Conservation (phyloP, 768 basidiomycete genomes). For the Pleurotus cornucopiae region DNA sequence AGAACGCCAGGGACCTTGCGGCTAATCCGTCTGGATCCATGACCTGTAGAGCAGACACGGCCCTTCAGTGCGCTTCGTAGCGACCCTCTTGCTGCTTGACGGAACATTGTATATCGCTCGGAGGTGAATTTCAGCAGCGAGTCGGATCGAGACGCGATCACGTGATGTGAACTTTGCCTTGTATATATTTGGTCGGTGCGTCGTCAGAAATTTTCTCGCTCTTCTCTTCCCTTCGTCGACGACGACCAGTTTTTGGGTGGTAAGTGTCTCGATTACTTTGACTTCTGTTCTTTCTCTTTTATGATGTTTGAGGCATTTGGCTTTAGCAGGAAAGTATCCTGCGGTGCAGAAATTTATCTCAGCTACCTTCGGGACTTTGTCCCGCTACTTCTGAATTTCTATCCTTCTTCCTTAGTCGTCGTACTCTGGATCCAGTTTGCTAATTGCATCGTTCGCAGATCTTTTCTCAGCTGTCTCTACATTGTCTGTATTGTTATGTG, state of each 20-base stretch:
- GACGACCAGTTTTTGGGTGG: neutral
- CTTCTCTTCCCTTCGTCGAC: neutral
- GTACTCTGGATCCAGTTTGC: no score
- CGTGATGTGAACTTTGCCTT: neutral
- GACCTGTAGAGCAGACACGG: neutral
- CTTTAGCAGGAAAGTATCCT: constrained; percentile 21
- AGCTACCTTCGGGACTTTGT: constrained; percentile 49
- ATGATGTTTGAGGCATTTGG: constrained; percentile 11
- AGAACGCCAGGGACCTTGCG: neutral
- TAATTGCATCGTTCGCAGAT: no score
- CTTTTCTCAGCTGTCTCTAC: no score
- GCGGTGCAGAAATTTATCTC: constrained; percentile 58
- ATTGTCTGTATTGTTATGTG: no score
- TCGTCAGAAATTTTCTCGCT: neutral
- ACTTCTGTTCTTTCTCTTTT: neutral
- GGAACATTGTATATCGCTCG: neutral
- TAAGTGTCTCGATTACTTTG: neutral
- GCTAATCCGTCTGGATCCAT: neutral
- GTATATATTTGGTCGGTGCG: neutral
- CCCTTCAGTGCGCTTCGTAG: neutral
- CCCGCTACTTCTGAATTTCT: constrained; percentile 25
- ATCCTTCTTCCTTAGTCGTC: no score
- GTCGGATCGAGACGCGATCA: neutral
- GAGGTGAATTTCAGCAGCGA: neutral
- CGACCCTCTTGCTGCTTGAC: neutral